Base-by-base conservation (phyloP, 129 eudicot genomes). In the Smallanthus sonchifolius region DNA sequence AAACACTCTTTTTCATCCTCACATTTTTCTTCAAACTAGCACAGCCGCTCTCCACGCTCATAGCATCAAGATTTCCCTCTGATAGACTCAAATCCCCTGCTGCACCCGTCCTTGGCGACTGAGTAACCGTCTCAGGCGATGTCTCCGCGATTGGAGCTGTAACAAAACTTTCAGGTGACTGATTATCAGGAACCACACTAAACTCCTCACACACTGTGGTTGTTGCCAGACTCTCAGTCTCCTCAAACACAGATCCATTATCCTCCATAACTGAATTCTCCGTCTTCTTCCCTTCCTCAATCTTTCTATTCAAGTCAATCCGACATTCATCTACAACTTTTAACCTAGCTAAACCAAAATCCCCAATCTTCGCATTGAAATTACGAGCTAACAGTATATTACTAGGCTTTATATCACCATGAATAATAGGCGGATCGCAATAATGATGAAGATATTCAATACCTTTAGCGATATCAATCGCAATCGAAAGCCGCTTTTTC, bases 341-440 rank as follows among this genome's bases (percentile, higher is more conserved):
- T 28, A 88, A 80, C 83, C 91, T 83, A 20, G 96, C 99, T 68
- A 94, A 79, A 5, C 99, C 97, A 72, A 94, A 94, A 86, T 88
- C 99, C 13, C 92, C 89, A 70, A 91, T 91, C 75, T 88, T 94
- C 1, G 97, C 94, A 57, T 74, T 74, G 60, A 94, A 90, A 37
- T 76, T 42, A 32, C 7, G 67, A 84, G 88, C 99, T 55, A 94
- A 70, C 8, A 94, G 38, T 39, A 94, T 83, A 69, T 94, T 94
- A 80, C 99, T 94, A 28, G 99, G 97, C 87, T 94, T 94, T 38
- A 94, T 84, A 79, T 94, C 99, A 8, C 99, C 96, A 19, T 91
- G 99, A 73, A 94, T 84, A 2, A 91, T 83, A 11, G 93, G 87
- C 0, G 99, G 97, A 80, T 94, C 88, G 49, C 99, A 94, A 70